Conservation (phyloP, 2,329 filamentous ascomycete species). For the Furcasterigmium sp. region DNA sequence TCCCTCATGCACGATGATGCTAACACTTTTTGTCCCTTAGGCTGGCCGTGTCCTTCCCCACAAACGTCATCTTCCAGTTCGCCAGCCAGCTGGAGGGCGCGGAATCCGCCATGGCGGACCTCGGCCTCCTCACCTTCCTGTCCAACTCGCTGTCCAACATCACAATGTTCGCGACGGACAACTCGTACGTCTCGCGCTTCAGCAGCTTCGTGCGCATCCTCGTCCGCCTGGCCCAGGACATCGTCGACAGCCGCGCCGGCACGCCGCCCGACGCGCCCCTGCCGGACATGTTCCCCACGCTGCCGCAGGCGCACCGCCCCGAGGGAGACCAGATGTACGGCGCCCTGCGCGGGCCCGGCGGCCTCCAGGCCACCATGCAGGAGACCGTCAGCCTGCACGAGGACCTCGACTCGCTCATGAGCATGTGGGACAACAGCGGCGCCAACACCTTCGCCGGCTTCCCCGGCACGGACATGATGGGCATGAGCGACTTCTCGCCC, state of each 20-base stretch:
- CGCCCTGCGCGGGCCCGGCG: too few species aligned
- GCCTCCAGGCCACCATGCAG: background rate
- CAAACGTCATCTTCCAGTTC: constrained; percentile 2
- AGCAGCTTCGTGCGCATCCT: constrained; percentile 1
- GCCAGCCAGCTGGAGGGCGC: constrained; percentile 1
- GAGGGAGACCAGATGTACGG: too few species aligned
- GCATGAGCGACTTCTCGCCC: background rate
- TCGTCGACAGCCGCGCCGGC: background rate
- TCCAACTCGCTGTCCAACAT: background rate
- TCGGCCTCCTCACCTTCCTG: background rate
- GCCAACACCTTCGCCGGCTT: too few species aligned
- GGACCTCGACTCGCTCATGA: background rate
- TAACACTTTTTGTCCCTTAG: too few species aligned
- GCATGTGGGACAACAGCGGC: background rate
- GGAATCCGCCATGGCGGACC: background rate
- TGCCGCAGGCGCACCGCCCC: too few species aligned
- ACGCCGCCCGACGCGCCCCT: background rate
- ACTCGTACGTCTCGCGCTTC: background rate
- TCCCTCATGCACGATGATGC: too few species aligned
- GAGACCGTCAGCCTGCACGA: background rate
- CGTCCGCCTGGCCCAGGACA: background rate
- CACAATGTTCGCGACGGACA: constrained; percentile 1
- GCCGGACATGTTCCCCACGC: too few species aligned
- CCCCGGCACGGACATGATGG: background rate
- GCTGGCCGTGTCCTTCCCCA: constrained; percentile 1